Evolutionary conservation across 176 grass and related monocot species (phyloP).

Genomic region (Oryza meyeriana): DNA sequence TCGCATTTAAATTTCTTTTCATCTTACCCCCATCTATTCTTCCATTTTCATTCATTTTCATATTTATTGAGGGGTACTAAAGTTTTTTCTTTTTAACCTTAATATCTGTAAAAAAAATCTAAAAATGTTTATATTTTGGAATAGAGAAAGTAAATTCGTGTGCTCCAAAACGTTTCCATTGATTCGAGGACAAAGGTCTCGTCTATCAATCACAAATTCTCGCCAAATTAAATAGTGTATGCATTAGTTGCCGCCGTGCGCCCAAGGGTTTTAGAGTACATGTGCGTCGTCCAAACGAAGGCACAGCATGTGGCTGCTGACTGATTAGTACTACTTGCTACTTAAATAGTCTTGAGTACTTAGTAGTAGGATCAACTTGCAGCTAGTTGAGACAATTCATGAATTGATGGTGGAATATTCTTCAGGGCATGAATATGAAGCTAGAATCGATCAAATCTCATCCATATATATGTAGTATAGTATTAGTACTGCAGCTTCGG

Average conservation of each 20-base stretch:
- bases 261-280: background rate
- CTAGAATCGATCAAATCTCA: background rate
- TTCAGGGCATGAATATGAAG: background rate
- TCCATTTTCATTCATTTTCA: no score
- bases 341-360: background rate
- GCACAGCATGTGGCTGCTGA: background rate
- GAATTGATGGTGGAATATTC: background rate
- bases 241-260: background rate
- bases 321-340: background rate
- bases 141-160: background rate
- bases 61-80: no score
- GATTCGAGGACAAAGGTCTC: background rate
- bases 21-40: no score
- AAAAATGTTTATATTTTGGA: no score
- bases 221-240: background rate
- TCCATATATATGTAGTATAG: background rate
- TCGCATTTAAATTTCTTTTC: no score
- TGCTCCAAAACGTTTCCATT: background rate
- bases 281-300: background rate
- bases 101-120: no score
- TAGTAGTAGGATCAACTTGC: background rate
- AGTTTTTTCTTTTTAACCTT: no score
- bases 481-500: background rate
- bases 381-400: background rate
- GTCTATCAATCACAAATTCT: background rate